Evolutionary conservation across 768 basidiomycete genomes (phyloP).

Genomic region (Dendrothele bispora): DNA sequence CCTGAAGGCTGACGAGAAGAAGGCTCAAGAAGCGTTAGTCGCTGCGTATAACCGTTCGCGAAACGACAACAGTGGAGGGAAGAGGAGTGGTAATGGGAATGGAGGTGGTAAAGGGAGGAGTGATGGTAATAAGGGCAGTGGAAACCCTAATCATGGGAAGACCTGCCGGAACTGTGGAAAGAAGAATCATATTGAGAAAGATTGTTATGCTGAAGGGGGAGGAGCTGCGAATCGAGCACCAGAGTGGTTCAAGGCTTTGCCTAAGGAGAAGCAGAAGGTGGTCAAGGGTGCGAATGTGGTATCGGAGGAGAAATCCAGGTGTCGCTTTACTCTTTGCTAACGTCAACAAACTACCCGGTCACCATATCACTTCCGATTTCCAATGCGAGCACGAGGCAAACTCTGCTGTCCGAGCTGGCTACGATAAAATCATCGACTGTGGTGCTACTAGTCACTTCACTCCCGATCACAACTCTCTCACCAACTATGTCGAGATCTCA

Average conservation of each 20-base stretch:
- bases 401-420: neutral
- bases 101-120: too few relatives aligned
- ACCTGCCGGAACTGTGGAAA: conserved; percentile 28
- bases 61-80: too few relatives aligned
- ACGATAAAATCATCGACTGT: conserved; percentile 25
- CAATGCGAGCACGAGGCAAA: neutral
- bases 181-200: conserved; percentile 7
- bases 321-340: neutral
- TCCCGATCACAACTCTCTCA: conserved; percentile 24
- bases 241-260: conserved; percentile 20
- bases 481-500: conserved; percentile 16
- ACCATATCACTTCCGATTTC: conserved; percentile 11
- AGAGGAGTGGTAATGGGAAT: conserved; percentile 3
- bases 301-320: neutral
- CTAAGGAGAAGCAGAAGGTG: conserved; percentile 14
- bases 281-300: conserved; percentile 8
- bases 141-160: conserved; percentile 6
- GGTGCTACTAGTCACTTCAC: conserved; percentile 34
- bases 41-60: neutral
- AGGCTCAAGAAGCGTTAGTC: neutral
- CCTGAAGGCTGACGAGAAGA: neutral
- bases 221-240: conserved; percentile 27
- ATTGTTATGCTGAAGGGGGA: conserved; percentile 33
- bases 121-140: neutral
- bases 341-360: neutral